A percentile compares a stretch with the other conserved stretches of the same genome.
These are phyloP conservation scores for Apiotrichum montevideense DNA, from an alignment of 1,284 basidiomycete species.

Conservation along the genomic window DNA sequence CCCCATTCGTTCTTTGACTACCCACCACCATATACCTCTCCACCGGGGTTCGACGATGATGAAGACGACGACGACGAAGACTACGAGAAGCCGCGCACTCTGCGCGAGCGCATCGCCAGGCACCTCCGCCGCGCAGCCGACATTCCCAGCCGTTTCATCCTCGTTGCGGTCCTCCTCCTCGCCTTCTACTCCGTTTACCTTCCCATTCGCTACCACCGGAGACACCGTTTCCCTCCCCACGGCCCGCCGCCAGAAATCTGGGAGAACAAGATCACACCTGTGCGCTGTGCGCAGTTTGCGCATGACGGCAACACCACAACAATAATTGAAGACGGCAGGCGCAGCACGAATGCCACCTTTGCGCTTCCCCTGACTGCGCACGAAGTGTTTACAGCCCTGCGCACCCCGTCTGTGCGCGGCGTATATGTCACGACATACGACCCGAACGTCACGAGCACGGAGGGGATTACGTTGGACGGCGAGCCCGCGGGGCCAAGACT, in stretches of 20 bases:
- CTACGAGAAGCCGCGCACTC: neutral
- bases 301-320: neutral
- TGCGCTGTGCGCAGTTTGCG: neutral
- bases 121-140: neutral
- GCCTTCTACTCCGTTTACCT: neutral
- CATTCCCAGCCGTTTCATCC: too few species aligned
- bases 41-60: too few species aligned
- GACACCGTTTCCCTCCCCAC: too few species aligned
- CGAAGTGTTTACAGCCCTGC: conserved; percentile 11
- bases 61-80: neutral
- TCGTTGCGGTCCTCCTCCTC: neutral
- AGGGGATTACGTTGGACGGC: neutral
- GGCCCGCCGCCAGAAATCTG: too few species aligned
- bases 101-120: neutral
- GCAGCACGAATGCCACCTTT: conserved; percentile 12
- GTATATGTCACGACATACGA: conserved; percentile 3
- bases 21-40: too few species aligned
- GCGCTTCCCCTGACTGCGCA: conserved; percentile 5
- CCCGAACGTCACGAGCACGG: neutral
- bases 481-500: neutral
- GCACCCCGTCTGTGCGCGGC: conserved; percentile 8
- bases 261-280: neutral
- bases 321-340: neutral
- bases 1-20: too few species aligned
- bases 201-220: neutral